These are phyloP conservation scores for Pistacia vera DNA, from an alignment of 345 rosid species.

Conservation along the genomic window DNA sequence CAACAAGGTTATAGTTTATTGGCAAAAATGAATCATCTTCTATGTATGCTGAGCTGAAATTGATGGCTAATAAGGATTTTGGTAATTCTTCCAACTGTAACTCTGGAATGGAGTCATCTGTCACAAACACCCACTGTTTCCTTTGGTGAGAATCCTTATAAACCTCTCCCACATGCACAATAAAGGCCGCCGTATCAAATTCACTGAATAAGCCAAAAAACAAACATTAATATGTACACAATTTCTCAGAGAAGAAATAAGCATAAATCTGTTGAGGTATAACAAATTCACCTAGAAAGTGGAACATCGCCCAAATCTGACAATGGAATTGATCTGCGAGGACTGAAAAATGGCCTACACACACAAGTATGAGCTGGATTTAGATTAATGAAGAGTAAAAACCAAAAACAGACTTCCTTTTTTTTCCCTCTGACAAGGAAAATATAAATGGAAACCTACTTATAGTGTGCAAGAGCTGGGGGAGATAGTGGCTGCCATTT, in stretches of 20 bases:
- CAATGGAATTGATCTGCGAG: slow-evolving; percentile 62
- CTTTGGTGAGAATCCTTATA: slow-evolving; percentile 48
- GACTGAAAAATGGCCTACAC: slow-evolving; percentile 81
- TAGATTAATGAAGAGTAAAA: slow-evolving; percentile 6
- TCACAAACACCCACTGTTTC: slow-evolving; percentile 93
- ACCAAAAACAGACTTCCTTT: not conserved
- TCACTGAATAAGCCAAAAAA: slow-evolving; percentile 49
- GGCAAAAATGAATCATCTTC: slow-evolving; percentile 51
- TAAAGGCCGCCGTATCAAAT: slow-evolving; percentile 76
- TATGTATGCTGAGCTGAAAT: slow-evolving; percentile 59
- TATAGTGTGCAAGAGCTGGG: slow-evolving; percentile 41
- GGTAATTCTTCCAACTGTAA: slow-evolving; percentile 46
- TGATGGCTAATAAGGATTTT: slow-evolving; percentile 75
- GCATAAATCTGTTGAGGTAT: not conserved
- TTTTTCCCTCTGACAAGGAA: not conserved
- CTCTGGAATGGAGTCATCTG: slow-evolving; percentile 58
- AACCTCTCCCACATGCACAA: slow-evolving; percentile 80
- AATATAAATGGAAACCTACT: slow-evolving; percentile 47
- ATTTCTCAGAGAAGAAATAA: not conserved
- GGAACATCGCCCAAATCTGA: slow-evolving; percentile 75
- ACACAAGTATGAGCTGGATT: slow-evolving; percentile 24
- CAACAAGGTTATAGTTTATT: slow-evolving; percentile 69
- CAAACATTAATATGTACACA: slow-evolving; percentile 3
- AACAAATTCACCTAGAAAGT: slow-evolving; percentile 59
- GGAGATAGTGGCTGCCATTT: slow-evolving; percentile 70